phyloP scores from a whole-genome alignment of 2,329 filamentous ascomycete genomes.

The Neofusicoccum ribis region DNA sequence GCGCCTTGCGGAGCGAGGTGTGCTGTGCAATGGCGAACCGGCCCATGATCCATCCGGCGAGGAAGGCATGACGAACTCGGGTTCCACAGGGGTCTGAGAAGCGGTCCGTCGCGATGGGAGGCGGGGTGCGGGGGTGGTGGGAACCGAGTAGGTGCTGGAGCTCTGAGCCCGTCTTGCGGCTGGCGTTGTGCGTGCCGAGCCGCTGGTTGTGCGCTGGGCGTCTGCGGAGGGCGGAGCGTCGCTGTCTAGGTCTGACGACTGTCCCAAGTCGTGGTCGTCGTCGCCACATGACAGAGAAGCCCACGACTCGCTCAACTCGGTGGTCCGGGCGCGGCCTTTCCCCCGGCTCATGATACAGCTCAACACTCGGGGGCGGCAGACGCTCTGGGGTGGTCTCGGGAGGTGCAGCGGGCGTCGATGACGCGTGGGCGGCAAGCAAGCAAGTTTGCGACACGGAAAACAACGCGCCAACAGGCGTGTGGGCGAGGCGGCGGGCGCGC shows the following conservation, averaged over 20 bases:
- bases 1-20: neutral
- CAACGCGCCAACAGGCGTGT: neutral
- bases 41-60: conserved; percentile 28
- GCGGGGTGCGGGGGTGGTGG: conserved; percentile 20
- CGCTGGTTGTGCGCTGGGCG: neutral
- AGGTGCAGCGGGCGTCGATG: neutral
- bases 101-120: neutral
- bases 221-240: neutral
- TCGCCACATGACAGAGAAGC: conserved; percentile 31
- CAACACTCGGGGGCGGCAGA: neutral
- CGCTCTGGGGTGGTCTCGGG: neutral
- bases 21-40: conserved; percentile 18
- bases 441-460: neutral
- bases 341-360: conserved; percentile 2
- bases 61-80: conserved; percentile 47
- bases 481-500: neutral
- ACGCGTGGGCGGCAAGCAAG: neutral
- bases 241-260: conserved; percentile 20
- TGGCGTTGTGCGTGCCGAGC: neutral
- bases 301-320: conserved; percentile 33
- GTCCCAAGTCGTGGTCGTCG: conserved; percentile 23
- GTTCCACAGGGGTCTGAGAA: conserved; percentile 32
- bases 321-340: conserved; percentile 23
- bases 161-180: conserved; percentile 17
- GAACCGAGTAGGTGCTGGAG: neutral